Evolutionary conservation across 176 grass and related monocot genomes (phyloP), one percentile per base, ranked within the genome.

Genomic region (Puccinellia tenuiflora): DNA sequence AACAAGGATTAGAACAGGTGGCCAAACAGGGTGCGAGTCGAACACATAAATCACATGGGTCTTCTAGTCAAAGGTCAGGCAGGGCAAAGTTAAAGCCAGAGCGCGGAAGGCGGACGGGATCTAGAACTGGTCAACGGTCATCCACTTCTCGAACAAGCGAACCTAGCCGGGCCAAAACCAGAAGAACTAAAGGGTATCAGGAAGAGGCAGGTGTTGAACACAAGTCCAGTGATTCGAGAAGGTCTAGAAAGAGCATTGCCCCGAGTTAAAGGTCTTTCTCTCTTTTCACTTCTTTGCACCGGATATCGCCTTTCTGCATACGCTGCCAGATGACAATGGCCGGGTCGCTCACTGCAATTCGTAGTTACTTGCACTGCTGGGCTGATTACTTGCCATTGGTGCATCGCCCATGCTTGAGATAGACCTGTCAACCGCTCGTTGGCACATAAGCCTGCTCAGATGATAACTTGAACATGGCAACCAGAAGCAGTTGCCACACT

Each of bases 221-320:
- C 79, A 90, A 67, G 85, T 46, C 46, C 52, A 76, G 29, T 86
- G 69, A 81, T 61, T 62, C 85, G 53, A 91, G 79, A 69, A 82
- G 83, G 85, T 81, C 71, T 47, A 86, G 85, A 86, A 92, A 92
- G 88, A 87, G n/a, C 38, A 59, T 79, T 22, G 50, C 39, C 60
- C 73, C 56, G 34, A 79, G 65, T 34, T 89, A 38, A 87, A 82
- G 21, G 26, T 28, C 14, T 26, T 35, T 68, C 39, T 65, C 14
- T n/a, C 62, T 56, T 72, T 65, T 46, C 60, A 20, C 57, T 73
- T 25, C 1, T 22, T 25, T 84, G 29, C 56, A 51, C 20, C 10
- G 26, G 56, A 22, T 64, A 35, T 25, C 22, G n/a, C 30, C 22
- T 69, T 73, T 30, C 30, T 78, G 66, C 48, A 74, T 30, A 16